Evolutionary conservation across 345 rosid species (phyloP).

Genomic region (Lagerstroemia speciosa): DNA sequence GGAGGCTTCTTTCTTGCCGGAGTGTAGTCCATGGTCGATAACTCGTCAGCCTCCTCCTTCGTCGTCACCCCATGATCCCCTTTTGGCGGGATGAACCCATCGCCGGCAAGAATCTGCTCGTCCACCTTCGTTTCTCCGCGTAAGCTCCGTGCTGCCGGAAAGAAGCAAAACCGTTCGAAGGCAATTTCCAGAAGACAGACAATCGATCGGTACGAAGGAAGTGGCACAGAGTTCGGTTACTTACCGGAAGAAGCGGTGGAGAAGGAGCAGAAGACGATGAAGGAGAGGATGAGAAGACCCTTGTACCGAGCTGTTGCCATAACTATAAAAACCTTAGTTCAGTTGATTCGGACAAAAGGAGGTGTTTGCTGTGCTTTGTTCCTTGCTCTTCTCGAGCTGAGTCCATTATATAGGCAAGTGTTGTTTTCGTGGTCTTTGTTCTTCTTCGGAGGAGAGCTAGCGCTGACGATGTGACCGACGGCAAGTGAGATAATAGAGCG

Average conservation of each 20-base stretch:
- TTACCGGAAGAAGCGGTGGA: conserved; percentile 9
- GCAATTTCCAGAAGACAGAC: not conserved
- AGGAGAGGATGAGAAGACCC: conserved; percentile 8
- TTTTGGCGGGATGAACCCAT: not conserved
- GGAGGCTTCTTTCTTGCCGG: conserved; percentile 18
- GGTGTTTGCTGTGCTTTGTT: not conserved
- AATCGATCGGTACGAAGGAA: not conserved
- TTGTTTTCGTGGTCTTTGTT: not conserved
- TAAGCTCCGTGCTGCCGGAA: conserved; percentile 7
- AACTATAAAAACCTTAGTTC: not conserved
- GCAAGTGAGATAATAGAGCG: too few species aligned
- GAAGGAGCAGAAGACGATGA: conserved; percentile 11
- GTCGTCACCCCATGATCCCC: not conserved
- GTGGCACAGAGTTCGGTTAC: not conserved
- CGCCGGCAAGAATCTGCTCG: not conserved
- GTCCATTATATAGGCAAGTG: not conserved
- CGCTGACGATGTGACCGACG: not conserved
- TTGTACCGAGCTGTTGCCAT: conserved; percentile 6
- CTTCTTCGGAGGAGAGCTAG: not conserved
- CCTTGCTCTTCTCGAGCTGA: not conserved
- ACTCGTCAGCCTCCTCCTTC: not conserved
- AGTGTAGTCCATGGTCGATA: conserved; percentile 6
- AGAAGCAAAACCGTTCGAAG: not conserved
- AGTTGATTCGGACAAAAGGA: too few species aligned
- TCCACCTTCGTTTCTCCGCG: not conserved